These are phyloP conservation scores for Sphagnum magellanicum DNA, from an alignment of 228 moss, liverwort and hornwort species.

Conservation along the genomic window DNA sequence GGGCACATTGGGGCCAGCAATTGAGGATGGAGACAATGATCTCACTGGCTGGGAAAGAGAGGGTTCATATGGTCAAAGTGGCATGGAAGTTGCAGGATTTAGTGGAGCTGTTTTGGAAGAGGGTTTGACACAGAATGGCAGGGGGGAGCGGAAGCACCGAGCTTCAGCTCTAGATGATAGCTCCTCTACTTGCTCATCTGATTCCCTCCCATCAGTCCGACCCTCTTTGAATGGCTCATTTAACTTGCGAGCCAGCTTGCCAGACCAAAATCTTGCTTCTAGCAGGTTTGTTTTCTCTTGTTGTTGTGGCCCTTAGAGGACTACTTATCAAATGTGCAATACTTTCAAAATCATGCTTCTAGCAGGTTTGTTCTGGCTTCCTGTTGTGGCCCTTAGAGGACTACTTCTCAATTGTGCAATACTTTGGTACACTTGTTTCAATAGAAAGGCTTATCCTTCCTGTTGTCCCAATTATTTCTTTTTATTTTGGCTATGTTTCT, in stretches of 20 bases:
- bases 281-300: slow-evolving; percentile 45
- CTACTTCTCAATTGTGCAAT: no score
- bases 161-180: slow-evolving; percentile 82
- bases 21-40: slow-evolving; percentile 81
- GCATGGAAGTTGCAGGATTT: slow-evolving; percentile 87
- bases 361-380: no score
- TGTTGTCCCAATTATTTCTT: background rate
- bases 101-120: slow-evolving; percentile 82
- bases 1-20: slow-evolving; percentile 79
- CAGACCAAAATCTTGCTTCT: slow-evolving; percentile 51
- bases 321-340: no score
- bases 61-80: slow-evolving; percentile 66
- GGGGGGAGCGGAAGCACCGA: slow-evolving; percentile 69
- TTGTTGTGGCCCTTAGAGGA: background rate
- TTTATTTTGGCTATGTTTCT: background rate
- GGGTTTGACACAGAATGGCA: slow-evolving; percentile 46
- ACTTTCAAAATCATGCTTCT: no score
- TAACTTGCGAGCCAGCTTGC: slow-evolving; percentile 50
- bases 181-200: slow-evolving; percentile 96
- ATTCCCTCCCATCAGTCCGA: slow-evolving; percentile 81
- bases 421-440: no score
- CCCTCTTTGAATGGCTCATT: slow-evolving; percentile 71
- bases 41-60: slow-evolving; percentile 90
- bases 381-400: no score
- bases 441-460: background rate